phyloP scores from a whole-genome alignment of 2,329 filamentous ascomycete genomes.

The Cladosporium sp. region DNA sequence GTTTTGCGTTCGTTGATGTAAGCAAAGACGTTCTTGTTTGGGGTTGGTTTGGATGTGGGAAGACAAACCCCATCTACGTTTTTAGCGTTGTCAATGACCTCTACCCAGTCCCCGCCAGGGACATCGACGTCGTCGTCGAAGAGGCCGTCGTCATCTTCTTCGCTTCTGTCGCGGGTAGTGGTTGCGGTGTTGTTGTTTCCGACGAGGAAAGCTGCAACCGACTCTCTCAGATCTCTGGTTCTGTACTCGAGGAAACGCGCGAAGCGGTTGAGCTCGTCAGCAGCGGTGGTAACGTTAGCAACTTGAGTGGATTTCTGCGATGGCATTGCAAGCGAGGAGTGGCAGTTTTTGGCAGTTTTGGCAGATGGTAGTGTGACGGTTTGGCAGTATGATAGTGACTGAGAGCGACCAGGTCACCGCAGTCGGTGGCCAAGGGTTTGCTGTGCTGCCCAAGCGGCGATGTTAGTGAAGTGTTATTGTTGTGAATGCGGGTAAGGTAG shows the following conservation, averaged over 20 bases:
- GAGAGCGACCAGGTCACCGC: not conserved
- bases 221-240: not conserved
- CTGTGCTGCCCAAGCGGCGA: not conserved
- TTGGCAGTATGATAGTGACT: not conserved
- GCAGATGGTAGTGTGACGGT: not conserved
- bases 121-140: not conserved
- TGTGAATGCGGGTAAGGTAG: too few species aligned
- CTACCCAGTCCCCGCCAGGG: not conserved
- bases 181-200: not conserved
- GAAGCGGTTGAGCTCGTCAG: slow-evolving; percentile 10
- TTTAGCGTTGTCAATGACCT: not conserved
- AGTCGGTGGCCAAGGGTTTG: not conserved
- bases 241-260: slow-evolving; percentile 1
- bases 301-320: not conserved
- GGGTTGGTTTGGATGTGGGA: not conserved
- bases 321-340: not conserved
- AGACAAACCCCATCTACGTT: not conserved
- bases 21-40: not conserved
- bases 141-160: not conserved
- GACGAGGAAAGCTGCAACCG: not conserved
- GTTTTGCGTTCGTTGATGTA: not conserved
- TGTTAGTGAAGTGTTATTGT: not conserved
- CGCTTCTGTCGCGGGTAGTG: too few species aligned
- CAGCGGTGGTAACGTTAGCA: not conserved
- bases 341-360: not conserved